Percentiles rank a stretch among this genome's conserved stretches.
Evolutionary conservation across 257 asterid genomes (phyloP).

Genomic region (Solanum chmielewskii): DNA sequence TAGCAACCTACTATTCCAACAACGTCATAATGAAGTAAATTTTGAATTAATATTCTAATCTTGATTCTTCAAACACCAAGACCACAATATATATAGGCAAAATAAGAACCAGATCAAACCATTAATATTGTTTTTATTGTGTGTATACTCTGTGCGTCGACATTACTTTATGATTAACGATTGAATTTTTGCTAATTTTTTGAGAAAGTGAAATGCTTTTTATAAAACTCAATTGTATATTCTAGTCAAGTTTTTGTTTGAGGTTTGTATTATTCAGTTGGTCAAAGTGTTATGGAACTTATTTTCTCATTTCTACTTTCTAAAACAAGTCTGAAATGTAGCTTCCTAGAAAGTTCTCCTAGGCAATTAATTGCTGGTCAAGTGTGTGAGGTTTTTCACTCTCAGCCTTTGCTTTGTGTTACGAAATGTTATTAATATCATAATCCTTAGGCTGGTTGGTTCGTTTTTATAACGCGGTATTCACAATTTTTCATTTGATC

Average conservation of each 20-base stretch:
- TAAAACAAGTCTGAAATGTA: neutral
- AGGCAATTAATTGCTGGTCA: neutral
- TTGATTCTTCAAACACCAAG: neutral
- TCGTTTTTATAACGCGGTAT: neutral
- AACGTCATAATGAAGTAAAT: neutral
- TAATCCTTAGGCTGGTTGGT: neutral
- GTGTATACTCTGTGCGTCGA: neutral
- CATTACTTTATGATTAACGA: neutral
- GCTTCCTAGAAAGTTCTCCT: neutral
- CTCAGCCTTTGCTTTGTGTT: neutral
- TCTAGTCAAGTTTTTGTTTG: neutral
- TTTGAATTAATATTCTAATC: neutral
- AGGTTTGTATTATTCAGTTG: neutral
- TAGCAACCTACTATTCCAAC: neutral
- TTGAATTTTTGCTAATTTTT: neutral
- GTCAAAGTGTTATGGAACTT: too few relatives aligned
- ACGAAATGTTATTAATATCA: neutral
- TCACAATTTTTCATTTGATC: neutral
- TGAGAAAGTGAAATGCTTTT: neutral
- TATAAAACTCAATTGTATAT: neutral
- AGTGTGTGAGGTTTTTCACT: neutral
- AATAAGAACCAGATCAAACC: neutral
- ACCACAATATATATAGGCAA: neutral
- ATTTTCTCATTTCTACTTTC: neutral
- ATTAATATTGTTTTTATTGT: neutral